Conservation (phyloP, 2,329 filamentous ascomycete genomes). For the Colletotrichum graminicola region DNA sequence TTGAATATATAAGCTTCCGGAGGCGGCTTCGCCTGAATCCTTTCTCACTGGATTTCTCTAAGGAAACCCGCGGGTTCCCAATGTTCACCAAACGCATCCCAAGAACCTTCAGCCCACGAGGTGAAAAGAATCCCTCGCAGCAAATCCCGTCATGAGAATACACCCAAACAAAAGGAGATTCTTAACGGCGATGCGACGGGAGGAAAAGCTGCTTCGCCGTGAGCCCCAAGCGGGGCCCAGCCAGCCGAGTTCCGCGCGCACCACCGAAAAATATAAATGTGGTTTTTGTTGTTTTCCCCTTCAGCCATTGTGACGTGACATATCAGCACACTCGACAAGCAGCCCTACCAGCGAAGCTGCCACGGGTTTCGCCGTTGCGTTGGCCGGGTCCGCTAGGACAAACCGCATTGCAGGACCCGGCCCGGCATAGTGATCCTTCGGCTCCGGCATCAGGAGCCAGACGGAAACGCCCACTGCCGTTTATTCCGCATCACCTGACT, state of each 20-base stretch:
- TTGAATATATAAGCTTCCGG: not conserved
- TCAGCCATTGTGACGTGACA: constrained; percentile 2
- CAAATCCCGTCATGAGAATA: constrained; percentile 7
- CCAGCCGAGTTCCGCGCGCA: constrained; percentile 19
- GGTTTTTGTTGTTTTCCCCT: not conserved
- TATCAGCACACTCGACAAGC: constrained; percentile 21
- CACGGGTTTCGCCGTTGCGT: constrained; percentile 6
- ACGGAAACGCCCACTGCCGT: not conserved
- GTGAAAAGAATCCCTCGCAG: not conserved
- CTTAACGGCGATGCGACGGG: not conserved
- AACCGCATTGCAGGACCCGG: not conserved
- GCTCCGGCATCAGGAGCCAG: constrained; percentile 6
- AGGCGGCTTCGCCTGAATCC: not conserved
- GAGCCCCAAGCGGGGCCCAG: constrained; percentile 10
- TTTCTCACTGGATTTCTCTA: constrained; percentile 11
- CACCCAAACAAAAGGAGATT: not conserved
- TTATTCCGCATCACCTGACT: constrained; percentile 19
- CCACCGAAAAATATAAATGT: not conserved
- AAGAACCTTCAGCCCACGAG: not conserved
- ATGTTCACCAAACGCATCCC: constrained; percentile 7
- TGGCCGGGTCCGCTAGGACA: not conserved
- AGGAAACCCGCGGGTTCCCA: not conserved
- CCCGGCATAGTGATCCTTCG: not conserved
- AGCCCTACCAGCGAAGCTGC: constrained; percentile 34
- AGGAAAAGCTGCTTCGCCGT: constrained; percentile 9